Conservation (phyloP, 192 early-diverging fungal species). For the Lunasporangiospora selenospora region DNA sequence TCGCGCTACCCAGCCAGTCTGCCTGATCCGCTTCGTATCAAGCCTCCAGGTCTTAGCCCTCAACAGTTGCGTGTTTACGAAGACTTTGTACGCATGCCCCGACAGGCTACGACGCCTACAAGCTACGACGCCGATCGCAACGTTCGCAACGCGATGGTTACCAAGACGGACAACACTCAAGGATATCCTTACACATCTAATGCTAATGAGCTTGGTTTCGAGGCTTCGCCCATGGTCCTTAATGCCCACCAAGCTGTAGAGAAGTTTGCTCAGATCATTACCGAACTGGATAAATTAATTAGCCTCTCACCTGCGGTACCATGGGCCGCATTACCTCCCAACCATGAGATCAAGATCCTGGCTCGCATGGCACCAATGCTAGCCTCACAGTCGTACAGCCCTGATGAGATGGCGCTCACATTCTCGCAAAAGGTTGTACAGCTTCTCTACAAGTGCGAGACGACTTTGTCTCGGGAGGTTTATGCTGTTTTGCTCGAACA, state of each 20-base stretch:
- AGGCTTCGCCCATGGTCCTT: conserved; percentile 2
- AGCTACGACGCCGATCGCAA: conserved; percentile 9
- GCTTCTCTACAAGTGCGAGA: conserved; percentile 75
- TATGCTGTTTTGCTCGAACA: conserved; percentile 79
- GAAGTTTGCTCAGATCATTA: conserved; percentile 59
- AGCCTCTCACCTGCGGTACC: conserved; percentile 46
- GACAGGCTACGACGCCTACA: conserved; percentile 55
- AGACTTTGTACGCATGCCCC: conserved; percentile 73
- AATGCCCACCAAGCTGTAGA: conserved; percentile 58
- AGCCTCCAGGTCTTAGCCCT: conserved; percentile 73
- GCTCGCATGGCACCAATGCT: conserved; percentile 72
- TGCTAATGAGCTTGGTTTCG: too few species aligned
- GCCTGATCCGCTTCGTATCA: conserved; percentile 83
- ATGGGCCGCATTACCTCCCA: conserved; percentile 68
- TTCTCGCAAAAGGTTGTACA: conserved; percentile 86
- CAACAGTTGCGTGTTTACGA: conserved; percentile 82
- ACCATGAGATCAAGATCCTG: conserved; percentile 74
- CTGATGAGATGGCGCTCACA: conserved; percentile 74
- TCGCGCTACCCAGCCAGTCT: conserved; percentile 81
- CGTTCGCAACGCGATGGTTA: neutral
- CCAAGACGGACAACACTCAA: neutral
- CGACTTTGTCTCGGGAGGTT: conserved; percentile 70
- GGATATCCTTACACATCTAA: too few species aligned
- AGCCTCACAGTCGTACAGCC: conserved; percentile 62
- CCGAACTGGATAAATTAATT: conserved; percentile 75